A percentile compares a stretch with the other conserved stretches of the same genome.
These are phyloP conservation scores for Jackrogersella minutella DNA, from an alignment of 495 filamentous ascomycete genomes.

Conservation along the genomic window DNA sequence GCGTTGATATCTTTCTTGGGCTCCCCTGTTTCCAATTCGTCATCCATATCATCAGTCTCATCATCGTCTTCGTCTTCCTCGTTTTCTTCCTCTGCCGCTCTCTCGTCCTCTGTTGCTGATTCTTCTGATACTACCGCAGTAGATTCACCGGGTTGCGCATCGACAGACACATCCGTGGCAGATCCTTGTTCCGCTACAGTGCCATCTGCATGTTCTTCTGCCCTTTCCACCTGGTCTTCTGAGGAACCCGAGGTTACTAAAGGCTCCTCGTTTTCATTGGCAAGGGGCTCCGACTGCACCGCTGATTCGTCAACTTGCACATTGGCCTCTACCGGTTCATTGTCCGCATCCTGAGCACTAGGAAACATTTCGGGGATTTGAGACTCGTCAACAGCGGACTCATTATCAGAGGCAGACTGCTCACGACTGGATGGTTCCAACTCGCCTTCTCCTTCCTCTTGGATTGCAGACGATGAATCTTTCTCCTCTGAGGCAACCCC, in stretches of 20 bases:
- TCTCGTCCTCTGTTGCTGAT: conserved; percentile 13
- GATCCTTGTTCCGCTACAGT: background rate
- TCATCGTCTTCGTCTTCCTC: conserved; percentile 43
- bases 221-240: conserved; percentile 6
- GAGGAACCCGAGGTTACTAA: background rate
- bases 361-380: conserved; percentile 30
- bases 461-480: background rate
- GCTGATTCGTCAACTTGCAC: conserved; percentile 9
- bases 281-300: background rate
- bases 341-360: background rate
- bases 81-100: conserved; percentile 37
- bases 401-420: conserved; percentile 18
- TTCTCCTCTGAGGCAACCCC: conserved; percentile 32
- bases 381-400: conserved; percentile 12
- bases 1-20: conserved; percentile 33
- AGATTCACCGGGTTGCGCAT: background rate
- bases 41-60: conserved; percentile 33
- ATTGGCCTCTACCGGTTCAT: background rate
- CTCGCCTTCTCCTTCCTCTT: background rate
- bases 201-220: background rate
- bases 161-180: background rate
- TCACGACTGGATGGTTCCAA: conserved; percentile 4
- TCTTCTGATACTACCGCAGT: background rate
- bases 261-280: background rate
- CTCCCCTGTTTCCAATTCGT: conserved; percentile 37